phyloP scores from a whole-genome alignment of 2,329 filamentous ascomycete species.

The Hypocreales sp. region DNA sequence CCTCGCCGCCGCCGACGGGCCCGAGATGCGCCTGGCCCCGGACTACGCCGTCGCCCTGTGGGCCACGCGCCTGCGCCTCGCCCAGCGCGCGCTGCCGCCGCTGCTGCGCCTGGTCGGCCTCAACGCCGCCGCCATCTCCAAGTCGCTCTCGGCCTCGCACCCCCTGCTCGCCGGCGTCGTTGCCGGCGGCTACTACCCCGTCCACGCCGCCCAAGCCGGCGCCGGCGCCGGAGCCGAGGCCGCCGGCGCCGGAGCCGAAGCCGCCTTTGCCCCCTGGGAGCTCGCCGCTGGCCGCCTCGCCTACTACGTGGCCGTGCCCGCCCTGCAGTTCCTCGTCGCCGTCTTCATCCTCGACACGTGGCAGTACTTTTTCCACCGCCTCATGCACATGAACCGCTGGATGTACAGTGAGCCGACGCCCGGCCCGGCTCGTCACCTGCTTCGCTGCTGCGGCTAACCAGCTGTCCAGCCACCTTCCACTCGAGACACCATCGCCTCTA shows the following conservation, averaged over 20 bases:
- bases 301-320: constrained; percentile 67
- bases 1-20: constrained; percentile 56
- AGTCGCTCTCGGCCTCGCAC: constrained; percentile 55
- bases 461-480: constrained; percentile 71
- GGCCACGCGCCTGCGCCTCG: constrained; percentile 67
- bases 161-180: constrained; percentile 62
- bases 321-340: constrained; percentile 60
- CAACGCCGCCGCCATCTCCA: constrained; percentile 59
- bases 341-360: constrained; percentile 78
- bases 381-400: constrained; percentile 97
- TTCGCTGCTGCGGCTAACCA: not conserved
- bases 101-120: constrained; percentile 59
- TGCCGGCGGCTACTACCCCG: constrained; percentile 68
- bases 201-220: constrained; percentile 40
- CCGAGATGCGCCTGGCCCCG: constrained; percentile 61
- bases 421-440: not conserved
- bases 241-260: too few species aligned
- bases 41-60: constrained; percentile 81
- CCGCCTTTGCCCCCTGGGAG: constrained; percentile 75
- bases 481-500: constrained; percentile 93
- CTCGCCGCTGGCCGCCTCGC: constrained; percentile 55
- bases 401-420: constrained; percentile 62
- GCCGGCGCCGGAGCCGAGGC: constrained; percentile 16
- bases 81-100: constrained; percentile 62
- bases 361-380: constrained; percentile 94